Base-by-base conservation (phyloP, 345 rosid genomes). In the Gossypium stocksii region DNA sequence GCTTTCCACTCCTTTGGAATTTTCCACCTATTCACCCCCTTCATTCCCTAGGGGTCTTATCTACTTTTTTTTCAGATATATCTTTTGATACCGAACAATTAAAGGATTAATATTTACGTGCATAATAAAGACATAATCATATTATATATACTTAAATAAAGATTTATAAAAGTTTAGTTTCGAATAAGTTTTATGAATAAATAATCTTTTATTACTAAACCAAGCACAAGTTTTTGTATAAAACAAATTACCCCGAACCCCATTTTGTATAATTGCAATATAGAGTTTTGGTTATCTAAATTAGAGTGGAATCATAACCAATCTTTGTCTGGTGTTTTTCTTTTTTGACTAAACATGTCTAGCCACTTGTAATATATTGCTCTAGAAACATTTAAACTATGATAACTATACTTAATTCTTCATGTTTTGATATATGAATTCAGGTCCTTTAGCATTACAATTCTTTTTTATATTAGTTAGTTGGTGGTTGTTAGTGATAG, bases 401-500 rank as follows among this genome's bases (percentile, higher is more conserved):
- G 20, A 23, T 14, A 45, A 44, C 14, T 2, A 15, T 23, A 8
- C 57, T 67, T 67, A 46, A 67, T 46, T 23, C 14, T 67, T 45
- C 34, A 45, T 20, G 53, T 2, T 44, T 46, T 23, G 3, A 56
- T 48, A 6, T 67, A 41, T 1, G 23, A 67, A 19, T 22, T 67
- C 19, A 14, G 54, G 56, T 66, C 56, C 56, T 45, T 66, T 46
- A 22, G 56, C 71, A 66, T 45, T 66, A 7, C 38, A 22, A 7
- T 15, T 25, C 9, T 7, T 23, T 15, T 59, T 5, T 34, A 22
- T 59, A 51, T 27, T 27, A 16, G 23, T 59, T 69, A 51, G 72
- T 69, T 69, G 72, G 72, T 27, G 51, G 6, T 16, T 64, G 8
- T 23, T 27, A 27, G 14, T 69, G 72, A 16, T 51, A 51, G 72